Conservation (phyloP, 2,329 filamentous ascomycete genomes). For the Cryphonectria radicalis region DNA sequence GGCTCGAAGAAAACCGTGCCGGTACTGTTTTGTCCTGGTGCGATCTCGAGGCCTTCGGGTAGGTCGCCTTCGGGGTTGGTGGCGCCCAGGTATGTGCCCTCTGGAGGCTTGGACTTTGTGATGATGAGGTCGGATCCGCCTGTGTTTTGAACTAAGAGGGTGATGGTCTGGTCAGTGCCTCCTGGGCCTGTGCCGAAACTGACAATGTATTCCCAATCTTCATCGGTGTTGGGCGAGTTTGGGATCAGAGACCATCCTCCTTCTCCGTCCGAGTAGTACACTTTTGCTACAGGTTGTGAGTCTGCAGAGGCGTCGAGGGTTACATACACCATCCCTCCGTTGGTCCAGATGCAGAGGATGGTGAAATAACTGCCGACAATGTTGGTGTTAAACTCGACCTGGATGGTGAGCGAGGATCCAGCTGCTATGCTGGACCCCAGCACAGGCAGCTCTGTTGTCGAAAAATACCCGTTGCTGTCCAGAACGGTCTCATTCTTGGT, state of each 20-base stretch:
- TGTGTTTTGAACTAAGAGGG: conserved; percentile 37
- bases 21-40: conserved; percentile 15
- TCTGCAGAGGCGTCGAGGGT: conserved; percentile 41
- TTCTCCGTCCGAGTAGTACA: conserved; percentile 41
- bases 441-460: conserved; percentile 37
- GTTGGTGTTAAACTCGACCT: conserved; percentile 41
- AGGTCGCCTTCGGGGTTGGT: conserved; percentile 28
- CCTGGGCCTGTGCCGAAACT: conserved; percentile 40
- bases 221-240: conserved; percentile 21
- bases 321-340: conserved; percentile 40
- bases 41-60: conserved; percentile 25
- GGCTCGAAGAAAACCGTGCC: conserved; percentile 25
- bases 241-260: conserved; percentile 37
- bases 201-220: conserved; percentile 29
- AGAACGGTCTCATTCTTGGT: conserved; percentile 3
- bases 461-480: conserved; percentile 32
- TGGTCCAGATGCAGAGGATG: conserved; percentile 42
- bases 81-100: conserved; percentile 19
- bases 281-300: conserved; percentile 40
- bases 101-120: conserved; percentile 42
- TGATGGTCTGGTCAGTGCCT: conserved; percentile 9
- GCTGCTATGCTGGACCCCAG: conserved; percentile 38
- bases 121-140: conserved; percentile 43
- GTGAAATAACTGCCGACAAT: conserved; percentile 40
- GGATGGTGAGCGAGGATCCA: conserved; percentile 38